Conservation (phyloP, 192 early-diverging fungal genomes). For the Phlyctochytrium arcticum region DNA sequence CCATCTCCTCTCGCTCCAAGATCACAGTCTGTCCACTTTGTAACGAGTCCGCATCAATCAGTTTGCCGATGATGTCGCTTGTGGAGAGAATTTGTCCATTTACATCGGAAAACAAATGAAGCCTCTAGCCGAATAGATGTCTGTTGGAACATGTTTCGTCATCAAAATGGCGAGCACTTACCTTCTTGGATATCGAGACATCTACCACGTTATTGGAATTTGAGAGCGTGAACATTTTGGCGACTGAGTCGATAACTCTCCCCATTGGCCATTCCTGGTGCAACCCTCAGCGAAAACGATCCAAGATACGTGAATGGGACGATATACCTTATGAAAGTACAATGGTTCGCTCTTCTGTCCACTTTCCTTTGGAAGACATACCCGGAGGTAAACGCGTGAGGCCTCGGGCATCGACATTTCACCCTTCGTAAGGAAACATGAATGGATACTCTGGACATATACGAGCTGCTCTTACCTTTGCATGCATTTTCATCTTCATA, state of each 20-base stretch:
- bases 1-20: background rate
- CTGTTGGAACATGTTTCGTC: background rate
- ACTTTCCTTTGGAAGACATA: background rate
- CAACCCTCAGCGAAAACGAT: background rate
- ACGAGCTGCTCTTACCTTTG: background rate
- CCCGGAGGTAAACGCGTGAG: slow-evolving; percentile 1
- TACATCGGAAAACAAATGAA: background rate
- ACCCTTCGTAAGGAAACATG: background rate
- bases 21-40: background rate
- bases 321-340: slow-evolving; percentile 4
- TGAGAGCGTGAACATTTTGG: background rate
- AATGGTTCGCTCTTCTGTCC: background rate
- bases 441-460: background rate
- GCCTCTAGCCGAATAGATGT: background rate
- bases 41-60: background rate
- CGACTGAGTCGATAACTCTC: background rate
- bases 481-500: slow-evolving; percentile 15
- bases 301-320: background rate
- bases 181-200: background rate
- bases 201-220: background rate
- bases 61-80: background rate
- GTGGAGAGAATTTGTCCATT: background rate
- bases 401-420: background rate
- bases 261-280: slow-evolving; percentile 6
- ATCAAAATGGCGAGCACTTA: background rate